A percentile compares a stretch with the other conserved stretches of the same genome.
These are phyloP conservation scores for Salix caprea DNA, from an alignment of 345 rosid genomes.

Conservation along the genomic window DNA sequence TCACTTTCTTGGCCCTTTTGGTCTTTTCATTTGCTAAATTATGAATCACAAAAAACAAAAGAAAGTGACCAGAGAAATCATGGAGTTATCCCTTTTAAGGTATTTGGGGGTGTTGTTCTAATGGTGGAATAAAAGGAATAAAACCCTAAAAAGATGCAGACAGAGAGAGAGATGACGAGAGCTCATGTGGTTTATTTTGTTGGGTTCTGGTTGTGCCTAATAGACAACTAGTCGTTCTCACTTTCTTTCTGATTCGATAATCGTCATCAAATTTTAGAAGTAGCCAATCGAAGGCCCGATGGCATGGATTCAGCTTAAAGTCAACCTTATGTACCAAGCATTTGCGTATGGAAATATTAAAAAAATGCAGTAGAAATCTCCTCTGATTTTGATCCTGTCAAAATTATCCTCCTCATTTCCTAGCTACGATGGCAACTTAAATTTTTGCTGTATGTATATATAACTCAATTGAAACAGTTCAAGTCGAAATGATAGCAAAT, in stretches of 20 bases:
- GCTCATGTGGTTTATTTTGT: background rate
- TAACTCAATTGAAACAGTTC: background rate
- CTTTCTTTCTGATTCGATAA: background rate
- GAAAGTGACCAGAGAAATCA: background rate
- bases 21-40: background rate
- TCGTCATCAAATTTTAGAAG: background rate
- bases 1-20: constrained; percentile 16
- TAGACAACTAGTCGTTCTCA: background rate
- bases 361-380: background rate
- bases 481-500: background rate
- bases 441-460: background rate
- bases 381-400: background rate
- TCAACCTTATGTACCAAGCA: background rate
- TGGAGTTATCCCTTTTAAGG: background rate
- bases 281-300: background rate
- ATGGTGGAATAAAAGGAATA: constrained; percentile 20
- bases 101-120: background rate
- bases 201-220: background rate
- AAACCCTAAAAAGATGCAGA: constrained; percentile 24
- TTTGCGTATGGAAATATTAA: background rate
- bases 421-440: background rate
- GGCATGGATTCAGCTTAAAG: background rate
- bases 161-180: constrained; percentile 23
- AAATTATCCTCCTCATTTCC: background rate
- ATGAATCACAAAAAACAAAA: background rate